Evolutionary conservation across 805 yeast species (phyloP), one percentile per base, ranked within the genome.

Genomic region (Myxozyma monticola): DNA sequence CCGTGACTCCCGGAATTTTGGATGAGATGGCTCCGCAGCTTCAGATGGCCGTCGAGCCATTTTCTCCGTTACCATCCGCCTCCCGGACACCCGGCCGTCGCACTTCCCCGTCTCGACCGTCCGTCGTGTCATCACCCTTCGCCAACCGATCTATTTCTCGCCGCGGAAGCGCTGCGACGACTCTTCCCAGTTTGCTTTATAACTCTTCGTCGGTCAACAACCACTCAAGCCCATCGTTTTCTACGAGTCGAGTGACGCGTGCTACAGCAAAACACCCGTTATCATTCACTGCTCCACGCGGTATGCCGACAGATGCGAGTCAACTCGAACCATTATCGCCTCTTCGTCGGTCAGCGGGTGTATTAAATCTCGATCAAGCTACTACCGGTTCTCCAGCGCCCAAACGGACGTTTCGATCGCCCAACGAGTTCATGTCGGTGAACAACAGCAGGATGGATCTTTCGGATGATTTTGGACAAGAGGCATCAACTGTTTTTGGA

Each of bases 291-390:
- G 35, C 41, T 17, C 17, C 2, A 15, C 28, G 47, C 17, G 39
- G 26, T 31, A 26, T 33, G 18, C 17, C 49, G 3, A 25, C 42
- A 10, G 31, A 28, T 28, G 9, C 31, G 14, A 10, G 12, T 10
- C 9, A 8, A 6, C 8, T n/a, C n/a, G 42, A 44, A 21, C 49
- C 49, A 22, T 39, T 49, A n/a, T 55, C 58, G 22, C 59, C 69
- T 29, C 56, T 72, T 24, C 65, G 71, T 12, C 64, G 76, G 29
- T 72, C 75, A 3, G 62, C 69, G 21, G 73, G 76, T 7, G 62
- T 71, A 31, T 56, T 71, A 31, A 71, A 71, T 54, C 68, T 71
- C 31, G 73, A 70, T 51, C 66, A 65, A 46, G 73, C 72, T 20
- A 62, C 65, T 15, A 60, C 45, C 18, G 63, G 58, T 36, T 58